Evolutionary conservation across 2,329 filamentous ascomycete genomes (phyloP).

Genomic region (Fusarium mangiferae): DNA sequence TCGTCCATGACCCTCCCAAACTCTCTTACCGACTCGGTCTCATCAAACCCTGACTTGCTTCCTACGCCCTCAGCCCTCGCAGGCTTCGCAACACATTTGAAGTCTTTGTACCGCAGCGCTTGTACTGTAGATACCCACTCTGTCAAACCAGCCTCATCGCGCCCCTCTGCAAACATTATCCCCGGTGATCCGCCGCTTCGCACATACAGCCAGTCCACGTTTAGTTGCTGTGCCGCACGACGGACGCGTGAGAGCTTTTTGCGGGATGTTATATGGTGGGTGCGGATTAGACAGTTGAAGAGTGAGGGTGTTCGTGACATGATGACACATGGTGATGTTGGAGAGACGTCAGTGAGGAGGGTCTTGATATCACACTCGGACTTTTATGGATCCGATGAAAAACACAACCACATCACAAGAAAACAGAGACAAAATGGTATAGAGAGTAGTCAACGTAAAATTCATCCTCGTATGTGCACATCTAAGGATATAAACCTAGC

Average conservation of each 20-base stretch:
- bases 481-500: slow-evolving; percentile 29
- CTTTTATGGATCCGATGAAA: slow-evolving; percentile 25
- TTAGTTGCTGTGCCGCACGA: slow-evolving; percentile 68
- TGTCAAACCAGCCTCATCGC: slow-evolving; percentile 62
- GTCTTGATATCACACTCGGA: slow-evolving; percentile 14
- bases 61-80: slow-evolving; percentile 10
- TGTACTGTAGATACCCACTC: slow-evolving; percentile 74
- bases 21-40: slow-evolving; percentile 71
- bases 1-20: slow-evolving; percentile 71
- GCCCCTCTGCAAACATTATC: slow-evolving; percentile 80
- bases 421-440: background rate
- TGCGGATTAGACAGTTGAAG: slow-evolving; percentile 69
- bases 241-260: slow-evolving; percentile 73
- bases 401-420: background rate
- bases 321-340: background rate
- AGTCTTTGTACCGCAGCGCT: slow-evolving; percentile 77
- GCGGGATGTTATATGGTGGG: slow-evolving; percentile 83
- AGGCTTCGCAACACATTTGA: slow-evolving; percentile 66
- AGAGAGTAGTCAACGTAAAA: slow-evolving; percentile 1
- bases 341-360: background rate
- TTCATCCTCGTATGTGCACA: slow-evolving; percentile 29
- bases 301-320: slow-evolving; percentile 35
- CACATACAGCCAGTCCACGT: slow-evolving; percentile 70
- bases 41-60: slow-evolving; percentile 54
- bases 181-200: slow-evolving; percentile 76